Evolutionary conservation across 139 green algal genomes (phyloP).

Genomic region (Tetraselmis chui): DNA sequence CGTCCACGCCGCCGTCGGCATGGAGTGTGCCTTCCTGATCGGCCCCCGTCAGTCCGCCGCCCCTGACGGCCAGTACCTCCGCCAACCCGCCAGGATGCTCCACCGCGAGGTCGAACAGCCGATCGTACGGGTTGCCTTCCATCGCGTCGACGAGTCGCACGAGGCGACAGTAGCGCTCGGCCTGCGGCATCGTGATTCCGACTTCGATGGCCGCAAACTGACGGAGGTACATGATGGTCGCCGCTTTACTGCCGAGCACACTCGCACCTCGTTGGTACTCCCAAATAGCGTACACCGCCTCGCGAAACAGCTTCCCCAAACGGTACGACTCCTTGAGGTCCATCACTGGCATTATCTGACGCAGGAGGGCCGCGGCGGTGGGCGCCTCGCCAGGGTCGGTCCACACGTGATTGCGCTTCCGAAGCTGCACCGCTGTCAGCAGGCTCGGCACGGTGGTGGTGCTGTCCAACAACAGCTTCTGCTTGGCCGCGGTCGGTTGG

Average conservation of each 20-base stretch:
- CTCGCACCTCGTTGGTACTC: neutral
- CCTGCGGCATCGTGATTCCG: constrained; percentile 20
- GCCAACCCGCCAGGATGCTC: constrained; percentile 14
- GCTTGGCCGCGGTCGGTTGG: neutral
- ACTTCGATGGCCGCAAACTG: constrained; percentile 23
- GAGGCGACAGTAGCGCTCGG: constrained; percentile 17
- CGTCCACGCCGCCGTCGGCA: neutral
- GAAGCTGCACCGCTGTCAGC: constrained; percentile 6
- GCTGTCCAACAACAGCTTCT: neutral
- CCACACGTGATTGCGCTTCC: constrained; percentile 10
- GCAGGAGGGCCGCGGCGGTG: constrained; percentile 15
- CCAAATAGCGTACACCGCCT: constrained; percentile 21
- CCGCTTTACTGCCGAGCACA: neutral
- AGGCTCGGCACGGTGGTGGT: neutral
- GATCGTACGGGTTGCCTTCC: constrained; percentile 15
- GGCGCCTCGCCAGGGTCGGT: constrained; percentile 15
- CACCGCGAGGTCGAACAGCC: constrained; percentile 1
- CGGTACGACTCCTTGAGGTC: constrained; percentile 13
- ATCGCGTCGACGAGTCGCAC: constrained; percentile 19
- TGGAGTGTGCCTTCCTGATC: too few species aligned
- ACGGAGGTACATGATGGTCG: constrained; percentile 11
- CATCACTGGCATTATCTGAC: constrained; percentile 16
- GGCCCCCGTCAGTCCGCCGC: neutral
- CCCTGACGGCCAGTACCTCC: constrained; percentile 6
- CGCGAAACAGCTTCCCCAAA: constrained; percentile 18